These are phyloP conservation scores for Nakazawaea sp. DNA, from an alignment of 805 yeast genomes.

Conservation along the genomic window DNA sequence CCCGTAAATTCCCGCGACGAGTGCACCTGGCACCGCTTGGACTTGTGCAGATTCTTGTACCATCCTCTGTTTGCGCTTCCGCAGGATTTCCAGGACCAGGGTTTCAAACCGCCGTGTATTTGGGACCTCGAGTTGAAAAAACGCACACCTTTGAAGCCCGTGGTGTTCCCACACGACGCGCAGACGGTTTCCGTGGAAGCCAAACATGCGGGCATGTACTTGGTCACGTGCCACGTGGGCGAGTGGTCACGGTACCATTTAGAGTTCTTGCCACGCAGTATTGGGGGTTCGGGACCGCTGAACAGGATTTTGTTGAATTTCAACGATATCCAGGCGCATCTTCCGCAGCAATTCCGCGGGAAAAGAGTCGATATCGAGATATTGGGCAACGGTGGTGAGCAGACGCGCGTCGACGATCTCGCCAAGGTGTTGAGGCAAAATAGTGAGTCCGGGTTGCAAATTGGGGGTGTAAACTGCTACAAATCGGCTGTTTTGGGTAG, in stretches of 20 bases:
- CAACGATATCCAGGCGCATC: slow-evolving; percentile 32
- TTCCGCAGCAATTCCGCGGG: slow-evolving; percentile 26
- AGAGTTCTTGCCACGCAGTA: slow-evolving; percentile 50
- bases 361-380: slow-evolving; percentile 44
- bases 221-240: slow-evolving; percentile 63
- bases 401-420: slow-evolving; percentile 45
- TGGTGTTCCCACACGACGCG: slow-evolving; percentile 22
- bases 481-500: slow-evolving; percentile 16
- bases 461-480: slow-evolving; percentile 1
- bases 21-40: slow-evolving; percentile 86
- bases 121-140: not conserved
- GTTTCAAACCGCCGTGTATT: slow-evolving; percentile 20
- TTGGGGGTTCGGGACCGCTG: slow-evolving; percentile 60
- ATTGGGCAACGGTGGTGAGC: slow-evolving; percentile 55
- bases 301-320: slow-evolving; percentile 41
- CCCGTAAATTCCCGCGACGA: slow-evolving; percentile 48
- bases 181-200: slow-evolving; percentile 23
- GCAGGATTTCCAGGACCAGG: slow-evolving; percentile 41
- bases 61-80: slow-evolving; percentile 80
- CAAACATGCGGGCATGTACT: slow-evolving; percentile 55
- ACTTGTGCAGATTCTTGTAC: slow-evolving; percentile 65
- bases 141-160: slow-evolving; percentile 32
- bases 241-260: slow-evolving; percentile 52
- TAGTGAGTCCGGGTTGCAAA: slow-evolving; percentile 6
- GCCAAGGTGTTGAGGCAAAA: slow-evolving; percentile 19